phyloP scores from a whole-genome alignment of 2,329 filamentous ascomycete genomes.

The Cercospora sp. region DNA sequence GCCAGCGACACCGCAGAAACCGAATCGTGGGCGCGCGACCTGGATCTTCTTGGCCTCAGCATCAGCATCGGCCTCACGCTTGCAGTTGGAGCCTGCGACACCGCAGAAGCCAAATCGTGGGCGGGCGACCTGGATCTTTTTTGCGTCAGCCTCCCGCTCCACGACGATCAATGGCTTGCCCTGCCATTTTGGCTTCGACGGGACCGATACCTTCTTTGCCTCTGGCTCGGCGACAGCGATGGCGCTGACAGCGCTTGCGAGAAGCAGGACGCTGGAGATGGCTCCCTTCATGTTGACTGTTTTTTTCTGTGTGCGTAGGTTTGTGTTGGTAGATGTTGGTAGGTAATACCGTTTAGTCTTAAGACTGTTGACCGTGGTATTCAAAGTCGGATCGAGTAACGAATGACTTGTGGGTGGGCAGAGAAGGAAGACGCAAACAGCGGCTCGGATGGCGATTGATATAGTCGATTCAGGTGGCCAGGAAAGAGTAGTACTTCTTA shows the following conservation, averaged over 20 bases:
- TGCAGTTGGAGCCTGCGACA: not conserved
- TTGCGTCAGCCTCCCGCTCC: not conserved
- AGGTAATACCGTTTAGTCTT: conserved; percentile 19
- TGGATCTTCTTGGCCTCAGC: not conserved
- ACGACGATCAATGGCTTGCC: not conserved
- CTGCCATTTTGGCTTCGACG: not conserved
- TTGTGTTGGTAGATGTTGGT: conserved; percentile 18
- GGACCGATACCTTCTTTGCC: not conserved
- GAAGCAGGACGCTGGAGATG: conserved; percentile 25
- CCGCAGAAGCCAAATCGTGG: not conserved
- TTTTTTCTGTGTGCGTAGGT: conserved; percentile 10
- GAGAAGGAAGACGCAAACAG: conserved; percentile 22
- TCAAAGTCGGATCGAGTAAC: conserved; percentile 26
- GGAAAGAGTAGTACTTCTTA: conserved; percentile 2
- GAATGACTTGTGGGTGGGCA: conserved; percentile 33
- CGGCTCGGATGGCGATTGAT: conserved; percentile 10
- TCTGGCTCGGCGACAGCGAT: conserved; percentile 24
- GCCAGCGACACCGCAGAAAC: not conserved
- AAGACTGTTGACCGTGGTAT: conserved; percentile 15
- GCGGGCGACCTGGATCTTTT: not conserved
- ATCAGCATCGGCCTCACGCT: not conserved
- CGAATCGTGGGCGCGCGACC: not conserved
- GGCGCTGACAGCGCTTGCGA: conserved; percentile 25
- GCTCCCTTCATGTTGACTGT: conserved; percentile 32
- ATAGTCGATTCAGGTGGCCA: conserved; percentile 17